Evolutionary conservation across 345 rosid species (phyloP), one percentile per base, ranked within the genome.

Genomic region (Passiflora organensis): DNA sequence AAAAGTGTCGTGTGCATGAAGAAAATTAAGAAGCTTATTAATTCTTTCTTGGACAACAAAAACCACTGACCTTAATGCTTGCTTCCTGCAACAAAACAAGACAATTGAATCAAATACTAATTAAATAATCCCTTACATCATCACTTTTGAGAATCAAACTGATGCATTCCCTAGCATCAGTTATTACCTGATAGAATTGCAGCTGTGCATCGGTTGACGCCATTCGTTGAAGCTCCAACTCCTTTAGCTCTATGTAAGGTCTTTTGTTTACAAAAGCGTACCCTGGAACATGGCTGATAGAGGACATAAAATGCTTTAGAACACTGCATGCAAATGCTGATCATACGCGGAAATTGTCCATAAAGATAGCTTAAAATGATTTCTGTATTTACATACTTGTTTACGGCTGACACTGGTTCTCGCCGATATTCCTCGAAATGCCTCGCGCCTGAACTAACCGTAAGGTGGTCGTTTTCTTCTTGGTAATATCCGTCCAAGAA

Each of bases 31-130:
- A n/a, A n/a, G n/a, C n/a, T n/a, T n/a, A n/a, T n/a, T n/a, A n/a
- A n/a, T n/a, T n/a, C n/a, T n/a, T 45, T 4, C 11, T 48, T 22
- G 51, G 24, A 23, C 3, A 9, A 48, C 2, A 23, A 22, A 16
- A 51, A 13, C 15, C 34, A 24, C 76, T 39, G 65, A 91, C 97
- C 97, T 87, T 81, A 56, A 91, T 85, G 64, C 72, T 69, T 20
- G 96, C 91, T 75, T 76, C 95, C 97, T 91, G 84, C 59, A 60
- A 64, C 10, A 38, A 53, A 17, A 24, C 11, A 32, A 60, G 48
- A 59, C 48, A 55, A 6, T 54, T 24, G 15, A 37, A 32, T 5
- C 11, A 17, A 4, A 5, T 12, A 22, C 16, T 13, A 17, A 25
- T 19, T n/a, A n/a, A n/a, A n/a, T n/a, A n/a, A n/a, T n/a, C n/a